Conservation (phyloP, 441 rosid genomes). For the Pelargonium cotyledonis region DNA sequence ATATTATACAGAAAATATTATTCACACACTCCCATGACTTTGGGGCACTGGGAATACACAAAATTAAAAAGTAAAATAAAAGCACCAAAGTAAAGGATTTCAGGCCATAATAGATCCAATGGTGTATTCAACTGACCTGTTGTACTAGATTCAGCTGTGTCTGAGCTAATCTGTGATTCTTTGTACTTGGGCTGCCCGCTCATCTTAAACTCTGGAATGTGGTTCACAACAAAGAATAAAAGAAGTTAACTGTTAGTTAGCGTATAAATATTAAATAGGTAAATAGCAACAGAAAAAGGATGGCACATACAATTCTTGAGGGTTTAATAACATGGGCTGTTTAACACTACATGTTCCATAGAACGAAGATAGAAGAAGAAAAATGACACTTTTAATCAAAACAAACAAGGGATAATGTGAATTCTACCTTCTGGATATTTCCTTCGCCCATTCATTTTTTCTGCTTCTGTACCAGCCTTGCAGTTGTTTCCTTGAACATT, state of each 20-base stretch:
- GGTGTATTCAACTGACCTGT: slow-evolving; percentile 26
- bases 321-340: background rate
- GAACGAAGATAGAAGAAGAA: background rate
- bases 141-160: slow-evolving; percentile 20
- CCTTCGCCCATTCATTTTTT: slow-evolving; percentile 8
- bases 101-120: slow-evolving; percentile 4
- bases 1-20: background rate
- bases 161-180: slow-evolving; percentile 23
- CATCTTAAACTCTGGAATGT: slow-evolving; percentile 49
- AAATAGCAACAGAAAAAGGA: background rate
- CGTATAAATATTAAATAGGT: background rate
- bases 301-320: background rate
- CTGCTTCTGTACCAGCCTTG: slow-evolving; percentile 15
- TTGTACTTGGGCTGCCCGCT: slow-evolving; percentile 41
- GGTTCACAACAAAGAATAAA: background rate
- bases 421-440: slow-evolving; percentile 3
- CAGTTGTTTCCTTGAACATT: slow-evolving; percentile 16
- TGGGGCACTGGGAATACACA: background rate
- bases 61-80: background rate
- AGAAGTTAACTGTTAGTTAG: background rate
- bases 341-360: background rate
- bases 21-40: background rate
- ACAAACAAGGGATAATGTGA: background rate
- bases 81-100: background rate
- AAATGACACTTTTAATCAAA: background rate